These are phyloP conservation scores for Dinochytrium kinnereticum DNA, from an alignment of 371 early-diverging fungal genomes.

Conservation along the genomic window DNA sequence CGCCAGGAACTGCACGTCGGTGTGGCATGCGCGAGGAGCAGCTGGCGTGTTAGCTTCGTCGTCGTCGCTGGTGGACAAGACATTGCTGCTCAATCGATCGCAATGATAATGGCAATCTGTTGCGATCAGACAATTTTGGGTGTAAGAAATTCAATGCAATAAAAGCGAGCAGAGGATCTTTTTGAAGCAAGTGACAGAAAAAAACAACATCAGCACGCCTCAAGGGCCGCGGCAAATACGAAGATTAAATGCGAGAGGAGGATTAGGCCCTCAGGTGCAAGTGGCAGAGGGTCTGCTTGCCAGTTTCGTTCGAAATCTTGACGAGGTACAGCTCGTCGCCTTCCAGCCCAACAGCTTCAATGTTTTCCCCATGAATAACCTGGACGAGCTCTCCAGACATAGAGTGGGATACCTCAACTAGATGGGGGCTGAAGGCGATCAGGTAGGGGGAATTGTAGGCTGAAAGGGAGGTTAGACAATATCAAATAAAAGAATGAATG, in stretches of 20 bases:
- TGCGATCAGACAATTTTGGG: too few species aligned
- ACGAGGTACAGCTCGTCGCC: background rate
- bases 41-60: too few species aligned
- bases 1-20: too few species aligned
- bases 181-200: background rate
- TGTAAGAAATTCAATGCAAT: too few species aligned
- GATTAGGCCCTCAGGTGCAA: background rate
- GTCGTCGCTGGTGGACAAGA: too few species aligned
- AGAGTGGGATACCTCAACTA: conserved; percentile 69
- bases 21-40: too few species aligned
- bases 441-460: conserved; percentile 79
- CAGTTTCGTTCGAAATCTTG: background rate
- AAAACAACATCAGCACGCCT: too few species aligned
- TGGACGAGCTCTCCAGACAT: conserved; percentile 26
- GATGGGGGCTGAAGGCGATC: conserved; percentile 79
- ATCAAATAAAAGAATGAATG: conserved; percentile 19
- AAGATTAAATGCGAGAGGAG: background rate
- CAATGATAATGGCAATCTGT: too few species aligned
- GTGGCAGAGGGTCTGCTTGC: background rate
- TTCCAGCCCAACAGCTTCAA: conserved; percentile 2
- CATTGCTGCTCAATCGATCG: too few species aligned
- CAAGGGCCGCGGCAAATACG: too few species aligned
- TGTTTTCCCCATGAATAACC: background rate
- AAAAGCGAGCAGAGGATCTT: too few species aligned
- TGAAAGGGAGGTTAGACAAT: conserved; percentile 45